Percentiles rank a stretch among this genome's conserved stretches.
These are phyloP conservation scores for Kuraishia hungarica DNA, from an alignment of 805 yeast genomes.

Conservation along the genomic window DNA sequence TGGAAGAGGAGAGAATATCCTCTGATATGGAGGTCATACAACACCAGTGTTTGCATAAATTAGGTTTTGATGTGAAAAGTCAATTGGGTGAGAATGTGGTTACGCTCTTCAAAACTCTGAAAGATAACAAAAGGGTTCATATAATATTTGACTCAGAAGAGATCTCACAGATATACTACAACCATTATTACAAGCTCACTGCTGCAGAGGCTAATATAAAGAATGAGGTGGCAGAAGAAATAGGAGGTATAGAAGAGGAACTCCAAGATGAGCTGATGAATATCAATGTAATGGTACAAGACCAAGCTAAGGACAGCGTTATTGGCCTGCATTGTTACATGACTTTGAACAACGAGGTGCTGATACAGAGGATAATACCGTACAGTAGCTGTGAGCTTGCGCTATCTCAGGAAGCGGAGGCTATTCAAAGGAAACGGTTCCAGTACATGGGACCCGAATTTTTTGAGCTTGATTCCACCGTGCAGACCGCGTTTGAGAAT, in stretches of 20 bases:
- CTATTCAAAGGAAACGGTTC: constrained; percentile 18
- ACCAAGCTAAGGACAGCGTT: constrained; percentile 1
- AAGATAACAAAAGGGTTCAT: constrained; percentile 1
- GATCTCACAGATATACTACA: background rate
- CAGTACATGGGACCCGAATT: constrained; percentile 38
- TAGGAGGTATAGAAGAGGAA: constrained; percentile 2
- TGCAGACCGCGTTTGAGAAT: constrained; percentile 33
- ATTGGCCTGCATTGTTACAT: constrained; percentile 6
- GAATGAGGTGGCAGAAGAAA: background rate
- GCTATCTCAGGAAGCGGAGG: constrained; percentile 5
- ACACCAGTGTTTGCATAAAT: background rate
- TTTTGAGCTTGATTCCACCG: constrained; percentile 34
- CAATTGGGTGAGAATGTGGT: constrained; percentile 6
- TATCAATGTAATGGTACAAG: constrained; percentile 6
- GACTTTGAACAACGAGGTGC: constrained; percentile 3
- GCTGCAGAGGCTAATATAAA: background rate
- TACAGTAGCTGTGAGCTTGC: constrained; percentile 5
- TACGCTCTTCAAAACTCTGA: constrained; percentile 3
- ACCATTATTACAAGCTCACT: background rate
- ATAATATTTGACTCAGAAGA: constrained; percentile 6
- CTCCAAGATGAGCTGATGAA: constrained; percentile 5
- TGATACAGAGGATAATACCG: constrained; percentile 5
- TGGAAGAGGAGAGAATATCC: background rate
- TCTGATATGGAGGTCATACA: background rate
- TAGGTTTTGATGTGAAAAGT: constrained; percentile 4